phyloP scores from a whole-genome alignment of 257 asterid species.

The Solanum rostratum region DNA sequence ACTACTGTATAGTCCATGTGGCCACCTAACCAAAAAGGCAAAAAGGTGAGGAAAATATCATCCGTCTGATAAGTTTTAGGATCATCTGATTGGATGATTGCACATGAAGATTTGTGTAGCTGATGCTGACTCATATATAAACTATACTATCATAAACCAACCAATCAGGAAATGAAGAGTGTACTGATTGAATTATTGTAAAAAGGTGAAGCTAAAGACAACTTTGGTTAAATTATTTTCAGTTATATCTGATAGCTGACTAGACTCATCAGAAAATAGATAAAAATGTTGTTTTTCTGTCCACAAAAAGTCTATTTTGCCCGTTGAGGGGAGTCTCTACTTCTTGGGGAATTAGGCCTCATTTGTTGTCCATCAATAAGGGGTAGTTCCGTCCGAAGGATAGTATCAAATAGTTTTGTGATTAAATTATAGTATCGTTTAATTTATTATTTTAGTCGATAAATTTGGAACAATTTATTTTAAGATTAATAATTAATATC shows the following conservation, averaged over 20 bases:
- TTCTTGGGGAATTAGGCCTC: not conserved
- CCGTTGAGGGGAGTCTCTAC: not conserved
- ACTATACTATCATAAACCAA: not conserved
- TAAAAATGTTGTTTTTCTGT: not conserved
- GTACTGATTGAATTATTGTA: not conserved
- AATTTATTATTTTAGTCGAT: no score
- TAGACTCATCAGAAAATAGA: not conserved
- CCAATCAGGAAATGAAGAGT: not conserved
- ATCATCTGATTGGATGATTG: not conserved
- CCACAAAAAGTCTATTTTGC: not conserved
- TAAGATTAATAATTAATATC: no score
- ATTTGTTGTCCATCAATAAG: not conserved
- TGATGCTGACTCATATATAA: not conserved
- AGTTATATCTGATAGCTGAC: not conserved
- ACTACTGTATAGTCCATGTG: not conserved
- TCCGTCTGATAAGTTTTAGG: not conserved
- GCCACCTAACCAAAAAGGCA: not conserved
- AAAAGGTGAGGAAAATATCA: not conserved
- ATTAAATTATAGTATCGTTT: no score
- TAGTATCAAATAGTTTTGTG: no score
- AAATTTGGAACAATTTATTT: no score
- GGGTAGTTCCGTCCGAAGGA: not conserved
- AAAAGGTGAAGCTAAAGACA: not conserved
- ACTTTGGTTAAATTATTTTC: not conserved
- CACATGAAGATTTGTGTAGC: not conserved